These are phyloP conservation scores for Chenopodium album DNA, from an alignment of 148 eudicot species.

Conservation along the genomic window DNA sequence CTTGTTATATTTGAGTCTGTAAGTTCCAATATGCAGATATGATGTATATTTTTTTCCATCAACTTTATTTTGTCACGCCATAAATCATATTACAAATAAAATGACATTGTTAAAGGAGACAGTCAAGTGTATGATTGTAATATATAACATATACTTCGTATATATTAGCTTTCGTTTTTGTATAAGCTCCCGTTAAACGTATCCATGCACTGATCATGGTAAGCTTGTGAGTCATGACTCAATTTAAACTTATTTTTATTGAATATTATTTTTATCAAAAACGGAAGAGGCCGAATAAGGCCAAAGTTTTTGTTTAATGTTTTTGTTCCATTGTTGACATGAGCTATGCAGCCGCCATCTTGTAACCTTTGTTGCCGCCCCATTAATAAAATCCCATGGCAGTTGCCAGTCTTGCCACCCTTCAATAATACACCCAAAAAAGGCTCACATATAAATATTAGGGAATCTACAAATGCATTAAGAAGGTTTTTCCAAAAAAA, in stretches of 20 bases:
- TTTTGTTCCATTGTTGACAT: no score
- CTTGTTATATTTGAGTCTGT: background rate
- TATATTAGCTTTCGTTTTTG: no score
- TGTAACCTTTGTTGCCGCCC: background rate
- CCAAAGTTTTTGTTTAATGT: background rate
- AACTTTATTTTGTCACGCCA: no score
- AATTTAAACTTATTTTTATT: no score
- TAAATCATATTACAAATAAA: no score
- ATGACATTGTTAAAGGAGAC: no score
- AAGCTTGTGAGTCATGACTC: no score
- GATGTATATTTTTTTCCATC: background rate
- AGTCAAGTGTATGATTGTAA: no score
- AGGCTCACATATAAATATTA: conserved; percentile 2
- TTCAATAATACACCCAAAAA: background rate
- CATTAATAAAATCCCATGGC: conserved; percentile 19
- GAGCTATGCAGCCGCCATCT: conserved; percentile 6
- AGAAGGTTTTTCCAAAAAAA: background rate
- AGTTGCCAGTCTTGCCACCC: background rate
- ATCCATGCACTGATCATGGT: background rate
- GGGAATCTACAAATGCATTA: background rate
- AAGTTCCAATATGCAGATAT: background rate
- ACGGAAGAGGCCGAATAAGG: background rate
- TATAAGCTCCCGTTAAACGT: no score
- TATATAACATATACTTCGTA: no score
- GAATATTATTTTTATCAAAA: background rate